phyloP scores from a whole-genome alignment of 148 eudicot species.

The Polygonum maritimum region DNA sequence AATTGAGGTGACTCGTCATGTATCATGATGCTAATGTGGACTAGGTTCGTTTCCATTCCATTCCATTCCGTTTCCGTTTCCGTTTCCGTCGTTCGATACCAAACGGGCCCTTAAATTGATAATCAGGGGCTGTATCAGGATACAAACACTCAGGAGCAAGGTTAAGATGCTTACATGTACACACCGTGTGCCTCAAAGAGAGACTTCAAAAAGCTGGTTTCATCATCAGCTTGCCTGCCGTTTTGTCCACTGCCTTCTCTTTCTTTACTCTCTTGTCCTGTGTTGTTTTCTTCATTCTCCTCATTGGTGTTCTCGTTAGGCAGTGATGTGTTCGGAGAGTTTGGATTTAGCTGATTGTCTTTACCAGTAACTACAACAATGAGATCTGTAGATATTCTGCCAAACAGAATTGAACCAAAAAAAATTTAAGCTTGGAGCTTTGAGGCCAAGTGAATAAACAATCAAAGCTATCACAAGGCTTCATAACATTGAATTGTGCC shows the following conservation, averaged over 20 bases:
- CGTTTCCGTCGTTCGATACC: no score
- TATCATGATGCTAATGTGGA: no score
- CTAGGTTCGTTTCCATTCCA: no score
- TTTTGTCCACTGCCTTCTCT: conserved; percentile 30
- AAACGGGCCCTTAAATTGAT: no score
- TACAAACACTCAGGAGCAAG: conserved; percentile 7
- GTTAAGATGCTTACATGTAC: conserved; percentile 61
- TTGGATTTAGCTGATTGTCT: conserved; percentile 28
- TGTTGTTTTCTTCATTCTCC: conserved; percentile 17
- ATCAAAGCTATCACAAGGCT: no score
- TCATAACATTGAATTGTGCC: no score
- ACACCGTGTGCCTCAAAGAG: conserved; percentile 93
- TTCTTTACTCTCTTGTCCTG: conserved; percentile 23
- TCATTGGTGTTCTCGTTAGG: conserved; percentile 19
- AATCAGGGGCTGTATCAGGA: neutral
- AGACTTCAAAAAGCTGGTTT: conserved; percentile 56
- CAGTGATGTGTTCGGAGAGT: conserved; percentile 14
- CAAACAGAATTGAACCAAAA: neutral
- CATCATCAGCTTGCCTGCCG: conserved; percentile 43
- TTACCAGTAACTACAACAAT: conserved; percentile 49
- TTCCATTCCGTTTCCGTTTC: no score
- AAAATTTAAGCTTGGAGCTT: no score
- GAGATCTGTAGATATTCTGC: conserved; percentile 69
- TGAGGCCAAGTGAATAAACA: no score
- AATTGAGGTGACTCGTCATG: no score